Base-by-base conservation (phyloP, 257 asterid species). In the Knoxia roxburghii region DNA sequence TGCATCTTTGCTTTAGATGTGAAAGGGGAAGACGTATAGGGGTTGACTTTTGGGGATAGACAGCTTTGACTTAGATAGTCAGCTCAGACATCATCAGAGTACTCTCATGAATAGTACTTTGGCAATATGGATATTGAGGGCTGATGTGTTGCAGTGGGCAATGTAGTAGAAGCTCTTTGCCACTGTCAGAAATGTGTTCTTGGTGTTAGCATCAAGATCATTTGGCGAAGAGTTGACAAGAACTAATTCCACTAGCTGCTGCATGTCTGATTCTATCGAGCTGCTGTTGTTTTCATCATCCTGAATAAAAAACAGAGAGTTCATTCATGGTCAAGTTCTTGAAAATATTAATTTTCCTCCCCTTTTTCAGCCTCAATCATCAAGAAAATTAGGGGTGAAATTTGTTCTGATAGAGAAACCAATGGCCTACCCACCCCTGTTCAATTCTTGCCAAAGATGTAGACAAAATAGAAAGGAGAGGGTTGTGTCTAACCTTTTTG, bases 41-140 rank as follows among this genome's bases (percentile, higher is more conserved):
- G 0, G 24, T 17, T 33, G 61, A 51, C 49, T 52, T 50, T 5
- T n/a, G n/a, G n/a, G n/a, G n/a, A n/a, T n/a, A n/a, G n/a, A n/a
- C n/a, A n/a, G n/a, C n/a, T n/a, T n/a, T n/a, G n/a, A n/a, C n/a
- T n/a, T n/a, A n/a, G 35, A 2, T 32, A 20, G 10, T 49, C 54
- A 5, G 15, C 7, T 7, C 10, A 20, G 63, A 13, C 8, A 21
- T 81, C 70, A 27, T 83, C 72, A 90, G 2, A 60, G 21, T 8
- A 81, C 89, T 73, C 79, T 83, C 59, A 86, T 81, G 68, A 89
- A 92, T 51, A 92, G 93, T 37, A 92, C 96, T 80, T 86, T 87
- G 23, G 84, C 61, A 20, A 89, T 76, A 70, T 92, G 97, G 64
- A 63, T 74, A 57, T 82, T 74, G 60, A 86, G 78, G 1, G 95